Percentiles rank a stretch among this genome's conserved stretches.
These are phyloP conservation scores for Vinca major DNA, from an alignment of 305 asterid species.

Conservation along the genomic window DNA sequence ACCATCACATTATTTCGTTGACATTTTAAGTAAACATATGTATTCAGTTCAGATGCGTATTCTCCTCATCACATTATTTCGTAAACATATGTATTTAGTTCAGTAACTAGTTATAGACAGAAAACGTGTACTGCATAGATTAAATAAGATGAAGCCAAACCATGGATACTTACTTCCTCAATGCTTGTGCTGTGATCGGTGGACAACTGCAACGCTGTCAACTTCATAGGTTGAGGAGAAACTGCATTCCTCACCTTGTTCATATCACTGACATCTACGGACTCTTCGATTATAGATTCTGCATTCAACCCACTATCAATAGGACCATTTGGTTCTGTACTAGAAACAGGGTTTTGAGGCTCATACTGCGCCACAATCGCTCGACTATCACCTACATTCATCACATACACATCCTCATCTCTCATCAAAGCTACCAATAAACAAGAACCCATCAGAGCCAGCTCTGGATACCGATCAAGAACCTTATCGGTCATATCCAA, in stretches of 20 bases:
- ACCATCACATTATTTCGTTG: background rate
- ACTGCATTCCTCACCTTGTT: slow-evolving; percentile 42
- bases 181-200: slow-evolving; percentile 98
- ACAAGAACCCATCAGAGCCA: slow-evolving; percentile 97
- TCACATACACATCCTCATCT: slow-evolving; percentile 93
- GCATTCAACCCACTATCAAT: slow-evolving; percentile 27
- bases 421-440: slow-evolving; percentile 86
- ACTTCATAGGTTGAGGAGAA: slow-evolving; percentile 37
- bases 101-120: background rate
- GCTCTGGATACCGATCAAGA: slow-evolving; percentile 90
- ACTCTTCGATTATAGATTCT: slow-evolving; percentile 49
- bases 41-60: too few relatives aligned
- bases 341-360: slow-evolving; percentile 34
- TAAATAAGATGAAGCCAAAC: slow-evolving; percentile 2
- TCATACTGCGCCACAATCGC: slow-evolving; percentile 86
- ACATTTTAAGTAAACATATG: too few relatives aligned
- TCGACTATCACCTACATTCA: slow-evolving; percentile 97
- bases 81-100: too few relatives aligned
- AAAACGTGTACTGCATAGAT: background rate
- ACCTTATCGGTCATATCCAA: slow-evolving; percentile 90
- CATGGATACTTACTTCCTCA: slow-evolving; percentile 53
- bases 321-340: slow-evolving; percentile 29
- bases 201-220: slow-evolving; percentile 82
- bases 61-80: background rate
- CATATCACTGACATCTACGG: slow-evolving; percentile 28